Base-by-base conservation (phyloP, 176 grass and related monocot genomes). In the Musa schizocarpa region DNA sequence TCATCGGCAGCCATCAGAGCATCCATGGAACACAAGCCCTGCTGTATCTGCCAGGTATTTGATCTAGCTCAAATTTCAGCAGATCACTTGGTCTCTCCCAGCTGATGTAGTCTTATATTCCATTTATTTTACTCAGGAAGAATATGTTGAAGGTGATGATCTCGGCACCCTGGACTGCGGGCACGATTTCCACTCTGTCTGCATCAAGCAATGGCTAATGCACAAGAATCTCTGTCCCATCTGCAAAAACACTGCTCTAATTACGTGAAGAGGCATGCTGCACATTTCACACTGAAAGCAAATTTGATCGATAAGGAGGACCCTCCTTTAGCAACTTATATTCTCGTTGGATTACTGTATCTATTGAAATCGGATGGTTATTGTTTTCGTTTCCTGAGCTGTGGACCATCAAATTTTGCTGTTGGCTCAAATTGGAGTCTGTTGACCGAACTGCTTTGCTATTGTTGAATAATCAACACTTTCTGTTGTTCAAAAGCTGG, bases 151-250 rank as follows among this genome's bases (percentile, higher is more conserved):
- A 56, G 53, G 72, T 13, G 53, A 74, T 8, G 72, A 74, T 17
- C 21, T 74, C 14, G 72, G 72, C 1, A 58, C 50, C 12, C 27
- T 74, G 72, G 52, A 74, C 57, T 74, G 72, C 8, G 72, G 72
- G 21, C 72, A 74, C 29, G 25, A 58, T 13, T 74, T 74, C 72
- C 72, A 74, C 23, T 53, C 72, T 13, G 72, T 9, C 17, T 74
- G 72, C 54, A 74, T 74, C 53, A 74, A 56, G 72, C 23, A 74
- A 14, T 74, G 72, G 72, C 53, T 74, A 58, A 56, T 54, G 72
- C 72, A 29, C 72, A 74, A 74, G 53, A 74, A 74, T 29, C 11
- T 74, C 24, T 74, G 72, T 24, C 72, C 72, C 52, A 74, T 74
- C 34, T 74, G 72, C 72, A 74, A 74, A 56, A 74, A 74, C 10